Base-by-base conservation (phyloP, 2,329 filamentous ascomycete genomes). In the Botryotinia calthae region DNA sequence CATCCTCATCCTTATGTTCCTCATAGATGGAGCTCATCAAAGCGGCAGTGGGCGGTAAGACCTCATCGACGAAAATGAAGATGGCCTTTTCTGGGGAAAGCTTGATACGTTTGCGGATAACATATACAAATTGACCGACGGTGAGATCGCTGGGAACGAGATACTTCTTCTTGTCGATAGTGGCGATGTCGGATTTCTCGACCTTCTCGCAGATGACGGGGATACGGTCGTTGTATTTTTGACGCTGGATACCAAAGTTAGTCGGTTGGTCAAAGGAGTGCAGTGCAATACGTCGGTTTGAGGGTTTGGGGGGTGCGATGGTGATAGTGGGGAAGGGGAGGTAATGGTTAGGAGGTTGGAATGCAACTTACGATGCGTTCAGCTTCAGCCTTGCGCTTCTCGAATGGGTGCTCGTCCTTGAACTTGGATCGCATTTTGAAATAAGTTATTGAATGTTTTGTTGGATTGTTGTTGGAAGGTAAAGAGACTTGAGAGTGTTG, bases 131-230 rank as follows among this genome's bases (percentile, higher is more conserved):
- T 91, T 99, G 96, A 80, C 96, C 96, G 76, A 99, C 96, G 76
- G 96, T 99, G 82, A 99, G 90, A 82, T 99, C 96, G 79, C 96
- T 94, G 22, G 96, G 96, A 42, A 99, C 96, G 66, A 99, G 89
- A 82, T 99, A 99, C 87, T 99, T 99, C 91, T 99, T 99, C 91
- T 99, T 99, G 86, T 99, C 96, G 88, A 99, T 99, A 78, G 96
- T 98, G 74, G 96, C 96, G 80, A 99, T 99, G 83, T 99, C 96
- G 75, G 93, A 97, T 87, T 98, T 98, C 86, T 99, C 96, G 79
- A 98, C 95, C 88, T 98, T 98, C 85, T 98, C 96, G 88, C 96
- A 99, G 83, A 99, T 99, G 76, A 99, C 96, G 69, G 96, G 96
- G 85, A 99, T 99, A 81, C 96, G 94, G 84, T 99, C 96, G 79